These are phyloP conservation scores for Globisporangium paroecandrum DNA, from an alignment of 352 stramenopile species.

Conservation along the genomic window DNA sequence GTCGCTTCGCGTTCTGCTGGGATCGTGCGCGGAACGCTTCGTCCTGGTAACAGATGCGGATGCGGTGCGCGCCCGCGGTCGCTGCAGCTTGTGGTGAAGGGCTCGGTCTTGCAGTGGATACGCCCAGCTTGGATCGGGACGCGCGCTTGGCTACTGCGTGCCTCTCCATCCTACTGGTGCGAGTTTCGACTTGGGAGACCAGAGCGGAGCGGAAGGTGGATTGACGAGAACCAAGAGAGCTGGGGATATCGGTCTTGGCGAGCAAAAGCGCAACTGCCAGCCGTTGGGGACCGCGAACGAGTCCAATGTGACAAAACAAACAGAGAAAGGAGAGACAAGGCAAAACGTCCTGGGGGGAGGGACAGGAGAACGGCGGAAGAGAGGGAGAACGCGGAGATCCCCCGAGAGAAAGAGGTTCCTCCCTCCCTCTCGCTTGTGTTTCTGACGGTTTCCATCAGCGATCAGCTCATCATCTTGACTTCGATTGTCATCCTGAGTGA, in stretches of 20 bases:
- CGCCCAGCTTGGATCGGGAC: neutral
- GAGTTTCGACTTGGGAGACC: no score
- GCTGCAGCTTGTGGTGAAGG: neutral
- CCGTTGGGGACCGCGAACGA: neutral
- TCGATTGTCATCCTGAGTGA: no score
- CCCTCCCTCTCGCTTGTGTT: no score
- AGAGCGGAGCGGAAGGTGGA: no score
- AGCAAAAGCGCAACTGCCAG: neutral
- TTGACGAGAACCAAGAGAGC: neutral
- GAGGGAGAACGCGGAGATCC: no score
- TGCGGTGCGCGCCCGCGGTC: neutral
- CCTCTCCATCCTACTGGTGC: no score
- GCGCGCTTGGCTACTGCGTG: no score
- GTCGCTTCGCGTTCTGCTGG: slow-evolving; percentile 28
- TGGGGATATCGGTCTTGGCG: neutral
- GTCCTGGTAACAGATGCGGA: slow-evolving; percentile 40
- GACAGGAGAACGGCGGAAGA: no score
- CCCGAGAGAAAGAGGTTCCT: no score
- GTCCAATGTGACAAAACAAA: neutral
- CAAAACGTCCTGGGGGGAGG: no score
- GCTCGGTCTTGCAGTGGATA: neutral
- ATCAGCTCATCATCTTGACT: no score
- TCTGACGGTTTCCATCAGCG: no score
- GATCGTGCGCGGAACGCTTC: slow-evolving; percentile 33
- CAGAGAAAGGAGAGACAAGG: neutral